Evolutionary conservation across 2,329 filamentous ascomycete genomes (phyloP).

Genomic region (Cladobotryum mycophilum): DNA sequence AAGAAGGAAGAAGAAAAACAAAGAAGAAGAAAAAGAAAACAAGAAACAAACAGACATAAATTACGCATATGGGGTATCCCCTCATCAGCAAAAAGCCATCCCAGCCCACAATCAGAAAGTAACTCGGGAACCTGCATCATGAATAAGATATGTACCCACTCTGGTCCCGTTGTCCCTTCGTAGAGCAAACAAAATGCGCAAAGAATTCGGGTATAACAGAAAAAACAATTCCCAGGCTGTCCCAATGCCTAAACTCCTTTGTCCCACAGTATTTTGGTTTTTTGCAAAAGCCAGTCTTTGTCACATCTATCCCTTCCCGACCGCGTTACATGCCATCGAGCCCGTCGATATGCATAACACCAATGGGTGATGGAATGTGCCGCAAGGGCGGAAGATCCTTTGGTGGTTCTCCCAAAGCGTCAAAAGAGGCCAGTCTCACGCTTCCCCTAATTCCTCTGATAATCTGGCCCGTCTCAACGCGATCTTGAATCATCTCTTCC

Average conservation of each 20-base stretch:
- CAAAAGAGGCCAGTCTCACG: constrained; percentile 49
- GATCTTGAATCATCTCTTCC: constrained; percentile 93
- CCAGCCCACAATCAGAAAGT: constrained; percentile 6
- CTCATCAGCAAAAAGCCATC: constrained; percentile 2
- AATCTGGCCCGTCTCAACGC: constrained; percentile 69
- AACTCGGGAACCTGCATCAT: constrained; percentile 11
- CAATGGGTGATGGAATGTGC: constrained; percentile 26
- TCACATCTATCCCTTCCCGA: not conserved
- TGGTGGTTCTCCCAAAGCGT: constrained; percentile 27
- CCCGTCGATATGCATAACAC: not conserved
- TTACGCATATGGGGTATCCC: not conserved
- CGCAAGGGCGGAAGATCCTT: constrained; percentile 34
- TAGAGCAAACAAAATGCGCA: constrained; percentile 7
- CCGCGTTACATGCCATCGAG: not conserved
- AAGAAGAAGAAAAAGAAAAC: not conserved
- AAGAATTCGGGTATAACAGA: constrained; percentile 13
- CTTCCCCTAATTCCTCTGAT: constrained; percentile 62
- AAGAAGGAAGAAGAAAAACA: not conserved
- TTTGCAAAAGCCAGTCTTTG: constrained; percentile 1
- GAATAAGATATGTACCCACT: constrained; percentile 6
- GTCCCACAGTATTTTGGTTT: constrained; percentile 4
- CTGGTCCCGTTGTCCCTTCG: no score
- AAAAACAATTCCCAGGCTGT: constrained; percentile 9
- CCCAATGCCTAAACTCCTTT: constrained; percentile 14
- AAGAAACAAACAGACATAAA: constrained; percentile 5